A percentile compares a stretch with the other conserved stretches of the same genome.
These are phyloP conservation scores for Spergularia marina DNA, from an alignment of 148 eudicot genomes.

Conservation along the genomic window DNA sequence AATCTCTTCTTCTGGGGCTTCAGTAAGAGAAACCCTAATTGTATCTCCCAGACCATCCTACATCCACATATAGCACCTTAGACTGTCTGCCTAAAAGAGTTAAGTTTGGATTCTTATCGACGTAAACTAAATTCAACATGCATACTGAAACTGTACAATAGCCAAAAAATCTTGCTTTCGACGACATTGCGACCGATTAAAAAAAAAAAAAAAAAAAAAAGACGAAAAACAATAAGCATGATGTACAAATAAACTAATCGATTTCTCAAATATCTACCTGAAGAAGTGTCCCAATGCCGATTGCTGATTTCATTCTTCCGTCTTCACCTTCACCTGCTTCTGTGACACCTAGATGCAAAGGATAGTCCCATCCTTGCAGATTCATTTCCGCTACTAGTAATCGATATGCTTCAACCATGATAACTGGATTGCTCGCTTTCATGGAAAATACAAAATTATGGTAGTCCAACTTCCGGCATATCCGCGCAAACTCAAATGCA, in stretches of 20 bases:
- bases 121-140: neutral
- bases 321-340: constrained; percentile 99
- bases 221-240: neutral
- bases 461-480: constrained; percentile 87
- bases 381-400: constrained; percentile 94
- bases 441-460: constrained; percentile 95
- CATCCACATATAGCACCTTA: constrained; percentile 5
- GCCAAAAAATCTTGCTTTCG: neutral
- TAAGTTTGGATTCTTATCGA: neutral
- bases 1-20: constrained; percentile 94
- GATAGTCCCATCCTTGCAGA: constrained; percentile 96
- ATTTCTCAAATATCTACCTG: constrained; percentile 42
- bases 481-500: constrained; percentile 96
- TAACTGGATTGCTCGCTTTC: constrained; percentile 99
- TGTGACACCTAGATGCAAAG: constrained; percentile 92
- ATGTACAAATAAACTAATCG: neutral
- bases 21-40: constrained; percentile 91
- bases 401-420: constrained; percentile 97
- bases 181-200: neutral
- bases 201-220: too few relatives aligned
- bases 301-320: constrained; percentile 98
- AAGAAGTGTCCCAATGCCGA: constrained; percentile 98
- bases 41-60: constrained; percentile 99
- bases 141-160: too few relatives aligned
- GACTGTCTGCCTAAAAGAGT: constrained; percentile 1